phyloP scores from a whole-genome alignment of 768 basidiomycete genomes.

The Suillus sp. region DNA sequence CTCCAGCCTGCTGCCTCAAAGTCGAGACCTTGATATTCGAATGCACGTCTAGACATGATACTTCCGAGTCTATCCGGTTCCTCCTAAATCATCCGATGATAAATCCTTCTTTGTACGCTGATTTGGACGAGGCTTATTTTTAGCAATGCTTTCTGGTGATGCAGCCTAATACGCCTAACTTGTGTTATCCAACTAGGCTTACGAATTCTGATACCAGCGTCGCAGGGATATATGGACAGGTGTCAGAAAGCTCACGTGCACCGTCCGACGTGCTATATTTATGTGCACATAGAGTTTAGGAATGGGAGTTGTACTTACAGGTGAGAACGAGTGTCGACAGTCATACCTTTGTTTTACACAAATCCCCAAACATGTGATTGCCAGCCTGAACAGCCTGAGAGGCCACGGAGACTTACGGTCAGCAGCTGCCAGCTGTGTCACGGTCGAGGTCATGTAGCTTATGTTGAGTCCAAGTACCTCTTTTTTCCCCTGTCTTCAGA shows the following conservation, averaged over 20 bases:
- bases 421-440: too few species aligned
- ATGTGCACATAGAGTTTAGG: too few species aligned
- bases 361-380: too few species aligned
- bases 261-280: too few species aligned
- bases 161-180: slow-evolving; percentile 9
- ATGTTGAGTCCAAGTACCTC: neutral
- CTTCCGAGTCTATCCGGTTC: slow-evolving; percentile 33
- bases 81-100: slow-evolving; percentile 14
- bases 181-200: neutral
- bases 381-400: too few species aligned
- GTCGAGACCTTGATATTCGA: too few species aligned
- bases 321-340: too few species aligned
- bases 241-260: too few species aligned
- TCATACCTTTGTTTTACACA: neutral
- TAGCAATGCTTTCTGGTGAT: slow-evolving; percentile 8
- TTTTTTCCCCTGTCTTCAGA: neutral
- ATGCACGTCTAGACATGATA: too few species aligned
- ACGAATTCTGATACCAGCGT: neutral
- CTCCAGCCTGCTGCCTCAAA: too few species aligned
- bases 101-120: slow-evolving; percentile 23
- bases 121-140: slow-evolving; percentile 24
- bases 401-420: too few species aligned
- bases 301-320: too few species aligned
- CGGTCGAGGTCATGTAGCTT: neutral
- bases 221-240: neutral